Evolutionary conservation across 2,329 filamentous ascomycete genomes (phyloP).

Genomic region (Exophiala sp.): DNA sequence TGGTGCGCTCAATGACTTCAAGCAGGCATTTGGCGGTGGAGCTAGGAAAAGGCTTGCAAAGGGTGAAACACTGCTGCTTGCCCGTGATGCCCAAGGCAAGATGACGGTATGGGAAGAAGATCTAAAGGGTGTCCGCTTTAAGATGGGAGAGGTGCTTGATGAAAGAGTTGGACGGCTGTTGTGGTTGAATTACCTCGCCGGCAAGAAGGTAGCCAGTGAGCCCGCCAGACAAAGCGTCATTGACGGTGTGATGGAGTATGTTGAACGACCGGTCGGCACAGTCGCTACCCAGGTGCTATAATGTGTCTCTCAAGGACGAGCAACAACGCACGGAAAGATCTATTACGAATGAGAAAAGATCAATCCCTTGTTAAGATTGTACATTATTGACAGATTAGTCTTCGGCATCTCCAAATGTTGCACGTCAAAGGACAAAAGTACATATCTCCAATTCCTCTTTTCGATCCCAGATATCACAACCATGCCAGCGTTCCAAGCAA

Average conservation of each 20-base stretch:
- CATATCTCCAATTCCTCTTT: too few relatives aligned
- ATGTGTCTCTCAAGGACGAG: not conserved
- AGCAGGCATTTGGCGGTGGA: conserved; percentile 73
- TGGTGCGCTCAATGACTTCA: conserved; percentile 70
- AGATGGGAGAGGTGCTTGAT: conserved; percentile 70
- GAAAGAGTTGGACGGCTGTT: conserved; percentile 76
- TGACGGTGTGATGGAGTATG: conserved; percentile 81
- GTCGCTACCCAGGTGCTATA: conserved; percentile 71
- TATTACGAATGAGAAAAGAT: too few relatives aligned
- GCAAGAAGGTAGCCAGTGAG: conserved; percentile 82
- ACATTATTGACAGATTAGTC: too few relatives aligned
- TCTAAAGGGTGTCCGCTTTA: conserved; percentile 46
- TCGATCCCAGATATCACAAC: too few relatives aligned
- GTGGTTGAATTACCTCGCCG: conserved; percentile 87
- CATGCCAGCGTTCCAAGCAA: too few relatives aligned
- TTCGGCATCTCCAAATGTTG: too few relatives aligned
- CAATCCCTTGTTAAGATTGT: too few relatives aligned
- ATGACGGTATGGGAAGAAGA: conserved; percentile 65
- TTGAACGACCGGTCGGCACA: conserved; percentile 81
- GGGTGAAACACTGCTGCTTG: conserved; percentile 70
- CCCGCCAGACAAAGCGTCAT: conserved; percentile 75
- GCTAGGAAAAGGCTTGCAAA: conserved; percentile 67
- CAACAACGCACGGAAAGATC: too few relatives aligned
- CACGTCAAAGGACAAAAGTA: too few relatives aligned
- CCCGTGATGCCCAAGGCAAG: conserved; percentile 62